Evolutionary conservation across 768 basidiomycete genomes (phyloP).

Genomic region (Trametes elegans): DNA sequence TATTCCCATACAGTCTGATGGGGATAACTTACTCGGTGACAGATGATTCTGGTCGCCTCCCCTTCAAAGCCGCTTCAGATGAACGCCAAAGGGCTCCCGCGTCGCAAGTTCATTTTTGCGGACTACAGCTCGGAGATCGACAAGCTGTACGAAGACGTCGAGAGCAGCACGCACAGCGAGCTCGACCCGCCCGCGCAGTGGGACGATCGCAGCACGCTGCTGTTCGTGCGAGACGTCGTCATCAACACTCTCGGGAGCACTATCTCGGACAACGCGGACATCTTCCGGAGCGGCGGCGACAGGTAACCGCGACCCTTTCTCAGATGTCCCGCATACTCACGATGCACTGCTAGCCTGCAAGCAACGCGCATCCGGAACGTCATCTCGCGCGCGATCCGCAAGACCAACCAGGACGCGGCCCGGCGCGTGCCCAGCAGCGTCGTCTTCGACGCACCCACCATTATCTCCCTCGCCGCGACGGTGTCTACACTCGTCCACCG

Average conservation of each 20-base stretch:
- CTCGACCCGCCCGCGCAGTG: conserved; percentile 30
- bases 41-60: no score
- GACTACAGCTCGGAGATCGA: conserved; percentile 43
- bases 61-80: conserved; percentile 34
- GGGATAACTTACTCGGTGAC: no score
- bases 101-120: conserved; percentile 28
- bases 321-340: no score
- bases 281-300: conserved; percentile 41
- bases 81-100: conserved; percentile 32
- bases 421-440: conserved; percentile 29
- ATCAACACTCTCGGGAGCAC: conserved; percentile 30
- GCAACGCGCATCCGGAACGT: conserved; percentile 36
- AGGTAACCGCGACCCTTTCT: conserved; percentile 32
- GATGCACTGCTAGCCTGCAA: conserved; percentile 24
- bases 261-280: conserved; percentile 34
- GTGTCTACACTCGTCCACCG: conserved; percentile 1
- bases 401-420: conserved; percentile 17
- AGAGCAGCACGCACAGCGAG: conserved; percentile 32
- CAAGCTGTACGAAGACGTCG: no score
- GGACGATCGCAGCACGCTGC: conserved; percentile 22
- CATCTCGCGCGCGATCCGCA: conserved; percentile 29
- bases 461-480: conserved; percentile 28
- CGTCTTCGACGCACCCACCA: conserved; percentile 41
- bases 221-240: conserved; percentile 36
- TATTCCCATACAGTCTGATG: no score